Evolutionary conservation across 129 eudicot species (phyloP).

Genomic region (Lonicera japonica): DNA sequence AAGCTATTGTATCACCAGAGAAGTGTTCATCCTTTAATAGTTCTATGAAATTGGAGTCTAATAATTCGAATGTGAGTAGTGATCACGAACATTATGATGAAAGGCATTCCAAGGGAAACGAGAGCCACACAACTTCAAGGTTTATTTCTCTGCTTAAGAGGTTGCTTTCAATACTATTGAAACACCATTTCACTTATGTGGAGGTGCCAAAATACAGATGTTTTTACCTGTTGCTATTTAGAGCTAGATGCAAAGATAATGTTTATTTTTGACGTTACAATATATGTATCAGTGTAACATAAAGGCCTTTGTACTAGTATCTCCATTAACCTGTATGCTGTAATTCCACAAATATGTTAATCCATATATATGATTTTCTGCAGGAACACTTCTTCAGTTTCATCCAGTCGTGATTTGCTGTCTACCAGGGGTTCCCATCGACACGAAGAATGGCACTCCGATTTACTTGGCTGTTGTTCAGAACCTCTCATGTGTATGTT

Average conservation of each 20-base stretch:
- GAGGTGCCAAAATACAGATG: neutral
- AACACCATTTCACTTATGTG: too few species aligned
- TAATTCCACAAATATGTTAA: neutral
- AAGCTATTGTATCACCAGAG: slow-evolving; percentile 63
- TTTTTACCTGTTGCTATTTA: neutral
- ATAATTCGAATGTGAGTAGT: slow-evolving; percentile 30
- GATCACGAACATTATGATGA: slow-evolving; percentile 37
- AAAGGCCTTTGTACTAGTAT: neutral
- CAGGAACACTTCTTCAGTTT: slow-evolving; percentile 52
- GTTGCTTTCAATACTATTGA: neutral
- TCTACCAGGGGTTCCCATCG: slow-evolving; percentile 42
- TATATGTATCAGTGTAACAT: neutral
- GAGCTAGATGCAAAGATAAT: neutral
- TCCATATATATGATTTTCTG: slow-evolving; percentile 23
- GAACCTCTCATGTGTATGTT: slow-evolving; percentile 91
- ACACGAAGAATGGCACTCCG: slow-evolving; percentile 82
- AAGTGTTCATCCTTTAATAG: slow-evolving; percentile 43
- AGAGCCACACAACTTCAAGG: slow-evolving; percentile 53
- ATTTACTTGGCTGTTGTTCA: slow-evolving; percentile 95
- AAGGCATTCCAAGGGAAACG: slow-evolving; percentile 26
- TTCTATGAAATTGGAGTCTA: slow-evolving; percentile 35
- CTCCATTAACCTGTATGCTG: slow-evolving; percentile 17
- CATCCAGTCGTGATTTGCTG: slow-evolving; percentile 57
- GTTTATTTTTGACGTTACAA: neutral
- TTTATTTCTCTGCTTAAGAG: slow-evolving; percentile 14